A percentile compares a stretch with the other conserved stretches of the same genome.
These are phyloP conservation scores for Trichomonascaceae sp. DNA, from an alignment of 1,139 yeast species.

Conservation along the genomic window DNA sequence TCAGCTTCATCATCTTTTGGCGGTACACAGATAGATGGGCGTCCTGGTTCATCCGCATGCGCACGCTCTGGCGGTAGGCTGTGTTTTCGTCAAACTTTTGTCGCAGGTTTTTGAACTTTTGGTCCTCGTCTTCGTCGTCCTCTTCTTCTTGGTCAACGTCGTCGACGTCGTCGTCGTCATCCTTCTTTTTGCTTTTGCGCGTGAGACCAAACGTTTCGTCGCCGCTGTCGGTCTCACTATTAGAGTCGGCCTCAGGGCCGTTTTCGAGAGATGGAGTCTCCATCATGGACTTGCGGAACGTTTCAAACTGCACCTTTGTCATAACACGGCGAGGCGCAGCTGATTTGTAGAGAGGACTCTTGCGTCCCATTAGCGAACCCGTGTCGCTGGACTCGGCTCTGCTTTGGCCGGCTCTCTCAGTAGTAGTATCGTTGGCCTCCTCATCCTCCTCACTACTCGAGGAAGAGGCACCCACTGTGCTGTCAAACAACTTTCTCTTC, in stretches of 20 bases:
- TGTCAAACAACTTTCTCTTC: no score
- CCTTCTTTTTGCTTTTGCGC: constrained; percentile 5
- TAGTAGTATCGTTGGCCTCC: no score
- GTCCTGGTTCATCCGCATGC: constrained; percentile 27
- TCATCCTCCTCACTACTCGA: no score
- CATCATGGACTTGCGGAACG: constrained; percentile 20
- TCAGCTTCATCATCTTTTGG: constrained; percentile 30
- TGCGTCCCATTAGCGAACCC: no score
- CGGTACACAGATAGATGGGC: constrained; percentile 29
- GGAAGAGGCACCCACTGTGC: no score
- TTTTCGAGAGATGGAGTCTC: constrained; percentile 5
- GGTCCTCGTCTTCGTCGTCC: constrained; percentile 9
- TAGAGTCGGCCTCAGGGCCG: constrained; percentile 8
- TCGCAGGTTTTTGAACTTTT: constrained; percentile 4
- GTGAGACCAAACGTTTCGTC: constrained; percentile 7
- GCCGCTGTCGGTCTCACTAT: constrained; percentile 8
- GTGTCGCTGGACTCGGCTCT: no score
- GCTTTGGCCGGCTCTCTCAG: no score
- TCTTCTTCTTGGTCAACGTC: constrained; percentile 10
- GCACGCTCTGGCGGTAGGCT: constrained; percentile 16
- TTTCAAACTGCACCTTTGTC: constrained; percentile 25
- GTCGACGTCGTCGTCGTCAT: background rate
- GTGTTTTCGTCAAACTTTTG: constrained; percentile 17
- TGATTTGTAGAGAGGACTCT: no score
- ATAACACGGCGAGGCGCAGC: constrained; percentile 15